A percentile compares a stretch with the other conserved stretches of the same genome.
These are phyloP conservation scores for Panaeolus papilionaceus DNA, from an alignment of 768 basidiomycete species.

Conservation along the genomic window DNA sequence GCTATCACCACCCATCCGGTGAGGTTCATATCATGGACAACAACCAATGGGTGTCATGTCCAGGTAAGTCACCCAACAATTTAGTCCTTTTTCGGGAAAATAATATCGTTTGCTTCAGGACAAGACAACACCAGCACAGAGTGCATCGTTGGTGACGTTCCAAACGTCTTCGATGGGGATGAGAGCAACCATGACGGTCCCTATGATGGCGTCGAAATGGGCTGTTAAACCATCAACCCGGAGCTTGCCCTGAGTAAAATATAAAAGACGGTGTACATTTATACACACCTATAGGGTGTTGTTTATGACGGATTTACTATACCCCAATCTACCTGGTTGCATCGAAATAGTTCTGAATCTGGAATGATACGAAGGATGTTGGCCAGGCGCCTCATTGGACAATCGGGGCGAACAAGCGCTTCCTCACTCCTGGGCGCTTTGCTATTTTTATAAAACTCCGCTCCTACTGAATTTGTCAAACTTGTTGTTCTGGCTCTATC, in stretches of 20 bases:
- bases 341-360: neutral
- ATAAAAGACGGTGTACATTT: neutral
- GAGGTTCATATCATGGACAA: slow-evolving; percentile 58
- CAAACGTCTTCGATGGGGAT: slow-evolving; percentile 51
- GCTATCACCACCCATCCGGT: slow-evolving; percentile 52
- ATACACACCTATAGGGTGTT: neutral
- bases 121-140: slow-evolving; percentile 62
- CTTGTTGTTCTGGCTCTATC: too few relatives aligned
- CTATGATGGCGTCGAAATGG: slow-evolving; percentile 31
- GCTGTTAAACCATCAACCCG: slow-evolving; percentile 24
- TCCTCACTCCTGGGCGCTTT: too few relatives aligned
- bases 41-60: slow-evolving; percentile 60
- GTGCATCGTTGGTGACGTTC: slow-evolving; percentile 63
- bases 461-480: too few relatives aligned
- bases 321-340: neutral
- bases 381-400: neutral
- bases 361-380: too few relatives aligned
- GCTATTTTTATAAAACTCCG: too few relatives aligned
- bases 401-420: too few relatives aligned
- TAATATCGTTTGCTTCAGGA: slow-evolving; percentile 44
- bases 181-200: slow-evolving; percentile 54
- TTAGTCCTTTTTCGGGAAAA: neutral
- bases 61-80: slow-evolving; percentile 44
- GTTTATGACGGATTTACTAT: neutral
- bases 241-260: neutral